Percentiles rank a stretch among this genome's conserved stretches.
Evolutionary conservation across 164 flowering plant genomes (phyloP).

Genomic region (Piper betle): DNA sequence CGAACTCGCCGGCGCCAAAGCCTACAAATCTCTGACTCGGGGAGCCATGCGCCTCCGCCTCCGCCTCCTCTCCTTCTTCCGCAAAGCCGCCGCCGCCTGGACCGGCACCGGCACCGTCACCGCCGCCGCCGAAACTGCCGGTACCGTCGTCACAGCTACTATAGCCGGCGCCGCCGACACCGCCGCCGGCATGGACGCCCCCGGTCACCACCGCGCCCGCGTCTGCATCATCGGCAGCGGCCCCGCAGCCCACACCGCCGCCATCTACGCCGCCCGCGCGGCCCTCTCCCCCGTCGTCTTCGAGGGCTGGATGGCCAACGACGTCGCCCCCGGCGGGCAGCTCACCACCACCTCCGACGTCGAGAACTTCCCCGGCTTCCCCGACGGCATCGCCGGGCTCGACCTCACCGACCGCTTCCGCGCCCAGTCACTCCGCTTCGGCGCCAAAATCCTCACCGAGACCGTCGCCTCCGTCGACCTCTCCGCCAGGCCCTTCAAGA

Average conservation of each 20-base stretch:
- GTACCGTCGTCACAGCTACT: conserved; percentile 13
- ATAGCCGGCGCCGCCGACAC: conserved; percentile 3
- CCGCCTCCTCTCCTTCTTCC: conserved; percentile 1
- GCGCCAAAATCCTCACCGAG: conserved; percentile 64
- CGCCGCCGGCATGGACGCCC: conserved; percentile 26
- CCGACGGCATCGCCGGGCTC: conserved; percentile 54
- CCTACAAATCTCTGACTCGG: background rate
- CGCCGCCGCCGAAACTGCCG: conserved; percentile 9
- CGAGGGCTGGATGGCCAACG: conserved; percentile 97
- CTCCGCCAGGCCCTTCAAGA: conserved; percentile 41
- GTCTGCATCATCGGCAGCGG: conserved; percentile 94
- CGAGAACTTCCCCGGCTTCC: conserved; percentile 97
- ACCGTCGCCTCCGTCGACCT: conserved; percentile 68
- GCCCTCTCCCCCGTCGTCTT: conserved; percentile 84
- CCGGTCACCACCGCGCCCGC: conserved; percentile 33
- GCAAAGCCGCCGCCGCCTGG: background rate
- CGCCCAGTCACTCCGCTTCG: conserved; percentile 55
- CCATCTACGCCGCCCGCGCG: conserved; percentile 88
- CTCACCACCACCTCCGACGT: conserved; percentile 95
- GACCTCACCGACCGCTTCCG: conserved; percentile 70
- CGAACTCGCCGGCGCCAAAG: too few species aligned
- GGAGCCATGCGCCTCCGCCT: conserved; percentile 1
- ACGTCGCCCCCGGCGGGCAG: conserved; percentile 94
- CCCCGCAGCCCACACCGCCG: conserved; percentile 96
- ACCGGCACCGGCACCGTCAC: conserved; percentile 14